These are phyloP conservation scores for Hypericum androsaemum DNA, from an alignment of 345 rosid species.

Conservation along the genomic window DNA sequence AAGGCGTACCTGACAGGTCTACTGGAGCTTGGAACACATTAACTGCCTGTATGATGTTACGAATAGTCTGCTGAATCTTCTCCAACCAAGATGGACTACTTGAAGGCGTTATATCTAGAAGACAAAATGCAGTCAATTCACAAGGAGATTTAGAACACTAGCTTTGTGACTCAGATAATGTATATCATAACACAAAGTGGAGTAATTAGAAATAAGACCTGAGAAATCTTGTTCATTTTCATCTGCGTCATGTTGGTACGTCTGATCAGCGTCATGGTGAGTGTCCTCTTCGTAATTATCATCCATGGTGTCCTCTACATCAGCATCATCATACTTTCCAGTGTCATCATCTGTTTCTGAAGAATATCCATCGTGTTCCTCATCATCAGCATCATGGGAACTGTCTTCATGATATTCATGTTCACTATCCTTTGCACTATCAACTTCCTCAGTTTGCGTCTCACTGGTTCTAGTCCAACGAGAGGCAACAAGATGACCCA, in stretches of 20 bases:
- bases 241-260: slow-evolving; percentile 40
- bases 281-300: slow-evolving; percentile 45
- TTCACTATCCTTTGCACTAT: slow-evolving; percentile 21
- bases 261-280: slow-evolving; percentile 37
- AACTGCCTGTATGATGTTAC: slow-evolving; percentile 57
- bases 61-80: slow-evolving; percentile 55
- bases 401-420: slow-evolving; percentile 42
- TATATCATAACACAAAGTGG: background rate
- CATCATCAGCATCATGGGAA: slow-evolving; percentile 32
- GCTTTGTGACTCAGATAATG: slow-evolving; percentile 4
- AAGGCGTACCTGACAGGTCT: slow-evolving; percentile 52
- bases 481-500: slow-evolving; percentile 90
- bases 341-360: slow-evolving; percentile 59
- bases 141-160: slow-evolving; percentile 1
- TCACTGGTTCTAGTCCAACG: slow-evolving; percentile 87
- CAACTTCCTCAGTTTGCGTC: slow-evolving; percentile 28
- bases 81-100: slow-evolving; percentile 70
- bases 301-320: slow-evolving; percentile 38
- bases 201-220: slow-evolving; percentile 31
- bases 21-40: slow-evolving; percentile 66
- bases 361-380: slow-evolving; percentile 51
- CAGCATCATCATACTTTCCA: slow-evolving; percentile 41
- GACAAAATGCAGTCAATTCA: background rate
- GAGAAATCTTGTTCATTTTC: slow-evolving; percentile 37
- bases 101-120: slow-evolving; percentile 34